Evolutionary conservation across 1,284 basidiomycete genomes (phyloP), one percentile per base, ranked within the genome.

Genomic region (Termitomyces sp.): DNA sequence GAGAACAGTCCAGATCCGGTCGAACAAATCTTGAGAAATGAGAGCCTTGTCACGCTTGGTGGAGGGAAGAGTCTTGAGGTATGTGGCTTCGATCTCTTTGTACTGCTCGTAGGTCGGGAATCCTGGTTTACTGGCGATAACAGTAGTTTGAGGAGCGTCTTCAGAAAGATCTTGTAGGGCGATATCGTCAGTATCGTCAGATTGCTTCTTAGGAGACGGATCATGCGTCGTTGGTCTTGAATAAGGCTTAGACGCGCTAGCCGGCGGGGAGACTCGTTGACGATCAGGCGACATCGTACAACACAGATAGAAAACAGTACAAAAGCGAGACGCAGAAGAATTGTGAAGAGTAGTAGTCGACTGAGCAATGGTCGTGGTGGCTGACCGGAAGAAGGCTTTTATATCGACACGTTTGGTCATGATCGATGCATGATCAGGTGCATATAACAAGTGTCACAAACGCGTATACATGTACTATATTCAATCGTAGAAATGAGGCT

Each of bases 41-140:
- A 90, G 77, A 9, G 84, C 83, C 66, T 88, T 88, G 47, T 77
- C 75, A 38, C 79, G 78, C 58, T 87, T 83, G 47, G 76, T 71
- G 3, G 74, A 68, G 54, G 76, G 78, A 44, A 88, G 74, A 11
- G 73, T 73, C n/a, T 63, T 56, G 35, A 87, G 67, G 60, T 88
- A 88, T 34, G 68, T 68, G 0, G 70, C 64, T 58, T 86, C 79
- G 57, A 84, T 71, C 26, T 64, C 64, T 45, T 77, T 76, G 69
- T 83, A 88, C 49, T 80, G 74, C 3, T 69, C 72, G 56, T 78
- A 76, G 10, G 77, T 76, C 2, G 81, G 83, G 52, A 83, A 80
- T 4, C 80, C 81, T 16, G 70, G 61, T 45, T 59, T 57, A 28
- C 44, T 57, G 46, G 41, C 39, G n/a, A 50, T 41, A 3, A 35